phyloP scores from a whole-genome alignment of 2,329 filamentous ascomycete species.

The Fusarium drepaniforme region DNA sequence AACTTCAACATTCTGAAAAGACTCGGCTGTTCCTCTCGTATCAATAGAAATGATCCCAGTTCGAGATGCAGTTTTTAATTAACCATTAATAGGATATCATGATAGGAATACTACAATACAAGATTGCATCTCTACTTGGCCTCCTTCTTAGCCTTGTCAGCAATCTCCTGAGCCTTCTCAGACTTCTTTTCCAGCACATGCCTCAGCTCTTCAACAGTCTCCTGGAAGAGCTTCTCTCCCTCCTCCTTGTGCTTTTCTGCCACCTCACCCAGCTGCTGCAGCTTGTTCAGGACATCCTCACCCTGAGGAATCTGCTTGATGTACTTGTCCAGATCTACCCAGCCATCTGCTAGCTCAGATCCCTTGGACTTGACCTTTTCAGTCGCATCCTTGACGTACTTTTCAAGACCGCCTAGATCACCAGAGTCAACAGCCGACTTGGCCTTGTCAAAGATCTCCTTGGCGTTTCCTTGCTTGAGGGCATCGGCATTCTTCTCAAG shows the following conservation, averaged over 20 bases:
- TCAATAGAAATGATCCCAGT: not conserved
- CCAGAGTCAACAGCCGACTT: conserved; percentile 72
- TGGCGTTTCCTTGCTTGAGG: conserved; percentile 75
- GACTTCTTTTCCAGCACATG: conserved; percentile 73
- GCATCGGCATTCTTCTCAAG: conserved; percentile 77
- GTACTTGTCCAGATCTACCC: conserved; percentile 69
- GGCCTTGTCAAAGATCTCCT: conserved; percentile 72
- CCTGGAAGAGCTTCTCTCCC: conserved; percentile 76
- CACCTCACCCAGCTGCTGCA: conserved; percentile 73
- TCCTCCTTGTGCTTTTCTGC: conserved; percentile 77
- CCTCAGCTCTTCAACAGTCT: conserved; percentile 75
- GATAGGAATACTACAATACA: not conserved
- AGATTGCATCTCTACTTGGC: conserved; percentile 48
- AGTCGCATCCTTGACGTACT: conserved; percentile 49
- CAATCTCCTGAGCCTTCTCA: conserved; percentile 68
- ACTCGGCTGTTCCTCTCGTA: not conserved
- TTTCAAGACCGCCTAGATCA: conserved; percentile 60
- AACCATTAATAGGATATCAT: conserved; percentile 7
- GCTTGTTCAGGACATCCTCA: conserved; percentile 73
- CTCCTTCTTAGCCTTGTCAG: conserved; percentile 65
- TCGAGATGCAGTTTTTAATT: not conserved
- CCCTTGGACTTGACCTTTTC: conserved; percentile 61
- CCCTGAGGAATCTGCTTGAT: conserved; percentile 75
- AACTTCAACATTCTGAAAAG: not conserved
- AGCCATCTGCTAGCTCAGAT: conserved; percentile 51